Conservation (phyloP, 805 yeast genomes). For the Wickerhamomyces pijperi region DNA sequence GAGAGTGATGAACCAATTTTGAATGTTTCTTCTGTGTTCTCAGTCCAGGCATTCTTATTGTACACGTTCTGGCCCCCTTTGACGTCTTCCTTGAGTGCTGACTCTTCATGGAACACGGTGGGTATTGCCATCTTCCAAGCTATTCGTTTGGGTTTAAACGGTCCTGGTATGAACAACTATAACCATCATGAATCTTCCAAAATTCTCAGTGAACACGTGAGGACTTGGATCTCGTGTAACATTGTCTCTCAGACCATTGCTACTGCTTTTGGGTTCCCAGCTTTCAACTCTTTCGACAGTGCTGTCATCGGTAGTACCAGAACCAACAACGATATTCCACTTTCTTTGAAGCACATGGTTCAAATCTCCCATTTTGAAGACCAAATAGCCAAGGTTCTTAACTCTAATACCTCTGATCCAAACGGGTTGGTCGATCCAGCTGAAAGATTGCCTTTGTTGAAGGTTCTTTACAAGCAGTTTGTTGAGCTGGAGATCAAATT, state of each 20-base stretch:
- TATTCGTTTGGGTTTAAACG: slow-evolving; percentile 79
- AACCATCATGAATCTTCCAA: slow-evolving; percentile 29
- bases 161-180: slow-evolving; percentile 47
- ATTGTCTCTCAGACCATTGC: slow-evolving; percentile 84
- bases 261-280: slow-evolving; percentile 89
- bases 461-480: slow-evolving; percentile 58
- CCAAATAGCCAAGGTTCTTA: slow-evolving; percentile 69
- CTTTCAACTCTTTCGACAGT: slow-evolving; percentile 77
- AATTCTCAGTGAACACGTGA: slow-evolving; percentile 61
- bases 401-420: slow-evolving; percentile 56
- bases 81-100: slow-evolving; percentile 89
- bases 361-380: slow-evolving; percentile 80
- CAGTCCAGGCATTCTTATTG: slow-evolving; percentile 84
- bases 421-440: slow-evolving; percentile 54
- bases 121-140: slow-evolving; percentile 93
- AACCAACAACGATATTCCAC: slow-evolving; percentile 19
- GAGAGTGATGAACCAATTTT: slow-evolving; percentile 73
- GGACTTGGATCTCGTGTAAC: slow-evolving; percentile 93
- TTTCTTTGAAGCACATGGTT: slow-evolving; percentile 55
- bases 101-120: slow-evolving; percentile 89
- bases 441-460: slow-evolving; percentile 66
- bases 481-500: slow-evolving; percentile 63
- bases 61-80: slow-evolving; percentile 95
- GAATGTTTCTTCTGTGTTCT: slow-evolving; percentile 83
- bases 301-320: slow-evolving; percentile 46